Conservation (phyloP, 2,329 filamentous ascomycete genomes). For the Coleophoma cylindrospora region DNA sequence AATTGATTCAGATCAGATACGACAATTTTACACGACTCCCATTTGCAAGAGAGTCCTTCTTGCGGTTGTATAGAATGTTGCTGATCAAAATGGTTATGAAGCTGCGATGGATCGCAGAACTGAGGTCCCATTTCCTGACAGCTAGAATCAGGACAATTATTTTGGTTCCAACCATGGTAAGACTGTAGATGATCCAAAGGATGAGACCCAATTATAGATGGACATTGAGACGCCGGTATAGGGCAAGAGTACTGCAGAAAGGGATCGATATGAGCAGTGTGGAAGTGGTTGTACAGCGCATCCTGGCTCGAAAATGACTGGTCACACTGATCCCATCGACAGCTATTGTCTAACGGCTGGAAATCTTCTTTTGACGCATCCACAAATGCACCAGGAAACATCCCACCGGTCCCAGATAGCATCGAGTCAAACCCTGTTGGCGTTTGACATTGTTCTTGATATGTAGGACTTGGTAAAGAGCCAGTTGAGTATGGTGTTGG, state of each 20-base stretch:
- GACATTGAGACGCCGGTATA: slow-evolving; percentile 16
- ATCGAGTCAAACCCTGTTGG: neutral
- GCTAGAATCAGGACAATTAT: slow-evolving; percentile 20
- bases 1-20: slow-evolving; percentile 19
- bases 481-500: neutral
- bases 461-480: neutral
- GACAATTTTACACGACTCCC: slow-evolving; percentile 16
- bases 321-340: slow-evolving; percentile 20
- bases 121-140: slow-evolving; percentile 10
- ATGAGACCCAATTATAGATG: slow-evolving; percentile 13
- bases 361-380: neutral
- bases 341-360: neutral
- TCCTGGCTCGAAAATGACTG: slow-evolving; percentile 14
- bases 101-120: slow-evolving; percentile 16
- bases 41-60: slow-evolving; percentile 18
- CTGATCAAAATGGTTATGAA: slow-evolving; percentile 24
- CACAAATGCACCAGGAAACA: neutral
- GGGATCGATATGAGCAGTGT: slow-evolving; percentile 22
- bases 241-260: slow-evolving; percentile 23
- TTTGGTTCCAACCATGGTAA: slow-evolving; percentile 19
- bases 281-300: slow-evolving; percentile 20
- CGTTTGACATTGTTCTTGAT: neutral
- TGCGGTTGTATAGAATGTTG: slow-evolving; percentile 20
- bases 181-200: slow-evolving; percentile 21
- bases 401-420: neutral